Conservation (phyloP, 2,329 filamentous ascomycete genomes). For the Knufia petricola region DNA sequence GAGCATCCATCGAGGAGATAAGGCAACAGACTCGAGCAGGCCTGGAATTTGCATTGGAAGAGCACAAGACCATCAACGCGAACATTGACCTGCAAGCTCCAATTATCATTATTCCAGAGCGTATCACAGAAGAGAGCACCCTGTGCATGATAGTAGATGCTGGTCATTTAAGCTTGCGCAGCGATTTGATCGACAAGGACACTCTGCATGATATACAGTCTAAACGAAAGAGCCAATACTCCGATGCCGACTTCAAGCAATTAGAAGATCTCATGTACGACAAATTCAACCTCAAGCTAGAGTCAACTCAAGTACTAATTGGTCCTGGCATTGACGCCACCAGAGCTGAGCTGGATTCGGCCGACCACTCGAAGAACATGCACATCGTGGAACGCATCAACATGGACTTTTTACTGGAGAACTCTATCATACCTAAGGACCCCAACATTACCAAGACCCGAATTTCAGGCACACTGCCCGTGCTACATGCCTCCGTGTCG, state of each 20-base stretch:
- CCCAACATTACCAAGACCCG: constrained; percentile 86
- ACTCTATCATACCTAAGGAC: constrained; percentile 92
- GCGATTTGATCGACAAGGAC: constrained; percentile 84
- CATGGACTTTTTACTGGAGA: constrained; percentile 91
- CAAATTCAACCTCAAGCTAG: constrained; percentile 84
- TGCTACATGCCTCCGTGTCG: constrained; percentile 83
- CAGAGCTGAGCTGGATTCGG: constrained; percentile 64
- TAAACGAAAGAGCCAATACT: constrained; percentile 81
- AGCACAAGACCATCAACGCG: constrained; percentile 96
- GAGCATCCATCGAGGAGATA: constrained; percentile 88
- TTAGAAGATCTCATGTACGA: constrained; percentile 96
- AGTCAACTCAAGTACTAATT: constrained; percentile 90
- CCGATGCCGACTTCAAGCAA: constrained; percentile 75
- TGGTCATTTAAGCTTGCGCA: constrained; percentile 88
- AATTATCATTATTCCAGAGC: constrained; percentile 91
- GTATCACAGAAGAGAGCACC: constrained; percentile 68
- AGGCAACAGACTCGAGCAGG: constrained; percentile 92
- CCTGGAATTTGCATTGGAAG: constrained; percentile 88
- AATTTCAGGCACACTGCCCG: constrained; percentile 81
- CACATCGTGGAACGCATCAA: constrained; percentile 97
- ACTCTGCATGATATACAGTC: constrained; percentile 82
- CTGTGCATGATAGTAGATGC: constrained; percentile 92
- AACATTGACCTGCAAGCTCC: constrained; percentile 92
- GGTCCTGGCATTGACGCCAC: constrained; percentile 87
- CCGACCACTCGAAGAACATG: constrained; percentile 59